Evolutionary conservation across 75 land plant genomes (phyloP).

Genomic region (Cupressus sempervirens): DNA sequence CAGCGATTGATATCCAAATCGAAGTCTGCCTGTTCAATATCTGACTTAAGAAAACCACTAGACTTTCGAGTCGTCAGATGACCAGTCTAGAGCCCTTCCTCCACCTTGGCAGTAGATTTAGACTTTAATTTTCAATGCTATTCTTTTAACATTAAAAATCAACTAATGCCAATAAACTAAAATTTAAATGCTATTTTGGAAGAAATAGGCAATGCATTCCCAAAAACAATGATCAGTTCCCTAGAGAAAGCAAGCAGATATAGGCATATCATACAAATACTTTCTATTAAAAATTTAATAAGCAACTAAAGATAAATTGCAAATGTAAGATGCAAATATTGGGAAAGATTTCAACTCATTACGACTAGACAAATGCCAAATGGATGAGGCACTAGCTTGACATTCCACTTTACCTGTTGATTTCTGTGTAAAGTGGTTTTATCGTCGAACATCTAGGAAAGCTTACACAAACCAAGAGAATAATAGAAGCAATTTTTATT

Average conservation of each 20-base stretch:
- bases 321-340: neutral
- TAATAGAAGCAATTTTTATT: too few relatives aligned
- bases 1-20: slow-evolving; percentile 12
- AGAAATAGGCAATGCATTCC: slow-evolving; percentile 2
- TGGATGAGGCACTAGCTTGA: neutral
- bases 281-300: too few relatives aligned
- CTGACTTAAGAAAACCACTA: neutral
- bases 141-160: neutral
- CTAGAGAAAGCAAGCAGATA: too few relatives aligned
- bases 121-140: neutral
- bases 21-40: neutral
- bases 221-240: too few relatives aligned
- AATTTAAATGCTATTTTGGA: neutral
- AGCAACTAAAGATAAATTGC: neutral
- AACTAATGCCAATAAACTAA: neutral
- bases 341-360: too few relatives aligned
- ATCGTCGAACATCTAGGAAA: too few relatives aligned
- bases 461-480: too few relatives aligned
- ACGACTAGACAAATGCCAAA: too few relatives aligned
- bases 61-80: neutral
- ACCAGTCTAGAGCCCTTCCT: neutral
- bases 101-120: neutral
- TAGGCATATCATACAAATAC: too few relatives aligned
- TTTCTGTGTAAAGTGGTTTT: too few relatives aligned
- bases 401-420: neutral